Evolutionary conservation across 2,329 filamentous ascomycete genomes (phyloP), one percentile per base, ranked within the genome.

Genomic region (Botrytis fragariae): DNA sequence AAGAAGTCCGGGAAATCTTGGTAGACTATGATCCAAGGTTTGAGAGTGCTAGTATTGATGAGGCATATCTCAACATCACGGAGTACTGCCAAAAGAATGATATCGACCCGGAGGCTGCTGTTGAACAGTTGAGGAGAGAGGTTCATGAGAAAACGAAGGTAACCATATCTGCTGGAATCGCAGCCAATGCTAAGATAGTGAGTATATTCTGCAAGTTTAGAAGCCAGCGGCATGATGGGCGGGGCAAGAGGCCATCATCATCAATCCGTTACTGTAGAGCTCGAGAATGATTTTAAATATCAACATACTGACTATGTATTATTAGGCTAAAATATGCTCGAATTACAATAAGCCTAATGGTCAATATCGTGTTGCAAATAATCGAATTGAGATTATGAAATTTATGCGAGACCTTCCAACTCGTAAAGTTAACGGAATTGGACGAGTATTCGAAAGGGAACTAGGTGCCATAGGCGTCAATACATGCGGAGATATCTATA

Each of bases 261-360:
- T n/a, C 5, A 22, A 57, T 18, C 25, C 18, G 25, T 32, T 68
- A 12, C 4, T 42, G 10, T 10, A 32, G 18, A 57, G 14, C 8
- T 7, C 18, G 37, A 32, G 10, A 57, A 12, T 16, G 22, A 57
- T 1, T n/a, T 20, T 18, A 10, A 1, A 16, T 16, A 16, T 69
- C 1, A 22, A 18, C 3, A 25, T 44, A 20, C n/a, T 57, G 16
- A 69, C 35, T 16, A 42, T 25, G 16, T 12, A 42, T 42, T 10
- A 18, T 32, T 25, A 72, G 22, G 95, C 96, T 44, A 99, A 99
- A 83, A 97, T 99, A 45, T 94, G 92, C 78, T 97, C 94, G 29
- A 98, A 99, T 80, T 89, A 92, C 81, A 98, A 98, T 82, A 99
- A 99, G 80, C 96, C 96, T 0, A 97, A 99, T 78, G 96, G 96